A percentile compares a stretch with the other conserved stretches of the same genome.
Evolutionary conservation across 768 basidiomycete species (phyloP).

Genomic region (Boletus rubropictus): DNA sequence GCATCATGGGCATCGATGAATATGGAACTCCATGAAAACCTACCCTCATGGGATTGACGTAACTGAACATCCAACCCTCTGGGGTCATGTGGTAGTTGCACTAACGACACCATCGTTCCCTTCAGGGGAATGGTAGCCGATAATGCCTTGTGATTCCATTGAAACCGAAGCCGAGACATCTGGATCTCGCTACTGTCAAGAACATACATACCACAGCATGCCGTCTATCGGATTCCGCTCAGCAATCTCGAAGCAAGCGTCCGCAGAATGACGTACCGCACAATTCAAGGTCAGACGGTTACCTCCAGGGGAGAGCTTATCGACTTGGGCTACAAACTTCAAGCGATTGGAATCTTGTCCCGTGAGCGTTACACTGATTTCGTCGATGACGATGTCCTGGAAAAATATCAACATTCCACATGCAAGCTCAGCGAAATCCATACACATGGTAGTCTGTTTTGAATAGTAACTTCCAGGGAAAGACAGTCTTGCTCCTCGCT

Average conservation of each 20-base stretch:
- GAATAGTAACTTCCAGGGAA: constrained; percentile 51
- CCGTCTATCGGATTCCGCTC: constrained; percentile 37
- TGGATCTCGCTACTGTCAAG: constrained; percentile 65
- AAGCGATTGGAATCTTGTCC: constrained; percentile 62
- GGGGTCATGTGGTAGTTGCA: constrained; percentile 59
- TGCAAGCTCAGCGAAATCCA: constrained; percentile 24
- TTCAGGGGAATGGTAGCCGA: constrained; percentile 15
- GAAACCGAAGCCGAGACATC: constrained; percentile 58
- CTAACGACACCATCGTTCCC: constrained; percentile 36
- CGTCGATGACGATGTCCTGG: constrained; percentile 58
- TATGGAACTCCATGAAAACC: constrained; percentile 14
- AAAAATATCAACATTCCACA: constrained; percentile 7
- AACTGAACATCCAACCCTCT: constrained; percentile 60
- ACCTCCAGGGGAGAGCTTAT: constrained; percentile 51
- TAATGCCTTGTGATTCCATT: constrained; percentile 49
- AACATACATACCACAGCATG: constrained; percentile 61
- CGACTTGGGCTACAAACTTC: constrained; percentile 42
- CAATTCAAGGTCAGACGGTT: constrained; percentile 59
- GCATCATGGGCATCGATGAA: neutral
- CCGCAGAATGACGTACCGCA: constrained; percentile 47
- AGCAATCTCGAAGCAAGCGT: neutral
- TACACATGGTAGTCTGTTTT: constrained; percentile 74
- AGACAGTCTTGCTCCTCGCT: constrained; percentile 64
- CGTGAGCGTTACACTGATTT: constrained; percentile 52
- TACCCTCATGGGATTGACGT: constrained; percentile 45